Evolutionary conservation across 192 early-diverging fungal genomes (phyloP).

Genomic region (Haplosporangium gracile): DNA sequence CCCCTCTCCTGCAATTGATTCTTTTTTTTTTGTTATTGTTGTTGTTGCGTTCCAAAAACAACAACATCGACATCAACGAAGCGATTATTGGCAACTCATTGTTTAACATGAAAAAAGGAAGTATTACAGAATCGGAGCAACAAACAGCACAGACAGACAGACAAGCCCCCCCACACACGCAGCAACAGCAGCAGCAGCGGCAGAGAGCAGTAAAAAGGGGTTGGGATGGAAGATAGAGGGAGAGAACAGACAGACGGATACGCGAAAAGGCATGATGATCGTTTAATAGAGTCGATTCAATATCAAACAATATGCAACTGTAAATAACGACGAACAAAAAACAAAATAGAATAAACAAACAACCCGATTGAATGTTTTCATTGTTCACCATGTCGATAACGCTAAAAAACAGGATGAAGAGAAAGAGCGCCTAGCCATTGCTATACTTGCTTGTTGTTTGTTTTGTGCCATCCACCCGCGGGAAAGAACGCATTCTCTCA

Average conservation of each 20-base stretch:
- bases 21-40: no score
- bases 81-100: background rate
- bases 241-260: background rate
- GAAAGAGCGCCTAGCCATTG: background rate
- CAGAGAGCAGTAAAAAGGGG: background rate
- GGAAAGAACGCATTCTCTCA: slow-evolving; percentile 23
- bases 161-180: background rate
- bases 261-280: background rate
- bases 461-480: slow-evolving; percentile 21
- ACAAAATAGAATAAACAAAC: background rate
- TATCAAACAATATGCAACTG: background rate
- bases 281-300: background rate
- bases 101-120: background rate
- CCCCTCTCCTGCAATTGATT: background rate
- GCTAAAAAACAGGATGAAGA: background rate
- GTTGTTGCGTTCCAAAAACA: background rate
- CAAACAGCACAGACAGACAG: background rate
- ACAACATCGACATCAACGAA: no score
- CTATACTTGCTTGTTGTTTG: background rate
- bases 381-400: background rate
- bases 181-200: background rate
- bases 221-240: no score
- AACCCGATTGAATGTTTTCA: background rate
- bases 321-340: no score
- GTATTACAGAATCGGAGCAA: background rate